A percentile compares a stretch with the other conserved stretches of the same genome.
Evolutionary conservation across 1,284 basidiomycete species (phyloP).

Genomic region (Naganishia sp.): DNA sequence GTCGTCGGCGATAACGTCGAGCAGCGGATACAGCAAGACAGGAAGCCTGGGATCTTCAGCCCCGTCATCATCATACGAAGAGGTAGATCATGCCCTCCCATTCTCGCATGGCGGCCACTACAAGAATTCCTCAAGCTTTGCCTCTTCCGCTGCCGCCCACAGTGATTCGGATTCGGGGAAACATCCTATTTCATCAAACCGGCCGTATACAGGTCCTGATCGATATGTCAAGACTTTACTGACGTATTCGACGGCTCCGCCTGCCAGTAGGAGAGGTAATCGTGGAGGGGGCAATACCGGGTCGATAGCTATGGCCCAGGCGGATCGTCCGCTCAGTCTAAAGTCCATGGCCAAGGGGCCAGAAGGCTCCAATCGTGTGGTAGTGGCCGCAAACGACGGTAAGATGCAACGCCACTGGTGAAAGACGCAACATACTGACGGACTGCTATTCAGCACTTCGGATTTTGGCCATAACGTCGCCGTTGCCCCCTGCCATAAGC

Average conservation of each 20-base stretch:
- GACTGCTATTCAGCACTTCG: constrained; percentile 38
- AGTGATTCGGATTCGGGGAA: constrained; percentile 11
- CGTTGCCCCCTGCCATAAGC: constrained; percentile 24
- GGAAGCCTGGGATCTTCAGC: constrained; percentile 8
- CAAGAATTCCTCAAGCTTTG: constrained; percentile 13
- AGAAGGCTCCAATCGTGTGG: constrained; percentile 41
- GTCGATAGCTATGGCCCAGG: background rate
- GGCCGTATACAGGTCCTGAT: constrained; percentile 15
- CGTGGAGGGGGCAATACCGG: constrained; percentile 4
- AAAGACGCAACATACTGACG: too few relatives aligned
- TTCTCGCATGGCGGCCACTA: constrained; percentile 1
- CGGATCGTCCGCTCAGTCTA: constrained; percentile 37
- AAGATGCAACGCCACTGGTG: constrained; percentile 30
- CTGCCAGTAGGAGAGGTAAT: background rate
- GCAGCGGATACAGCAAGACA: constrained; percentile 18
- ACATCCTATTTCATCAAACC: background rate
- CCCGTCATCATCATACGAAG: constrained; percentile 16
- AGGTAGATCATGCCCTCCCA: constrained; percentile 20
- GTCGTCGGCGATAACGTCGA: constrained; percentile 12
- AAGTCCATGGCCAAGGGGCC: constrained; percentile 50
- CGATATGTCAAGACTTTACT: constrained; percentile 17
- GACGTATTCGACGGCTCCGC: background rate
- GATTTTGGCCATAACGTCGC: constrained; percentile 44
- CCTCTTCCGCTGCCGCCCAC: constrained; percentile 5
- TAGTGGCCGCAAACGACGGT: constrained; percentile 52